Percentiles rank a stretch among this genome's conserved stretches.
These are phyloP conservation scores for Rhizopogon vinicolor DNA, from an alignment of 768 basidiomycete species.

Conservation along the genomic window DNA sequence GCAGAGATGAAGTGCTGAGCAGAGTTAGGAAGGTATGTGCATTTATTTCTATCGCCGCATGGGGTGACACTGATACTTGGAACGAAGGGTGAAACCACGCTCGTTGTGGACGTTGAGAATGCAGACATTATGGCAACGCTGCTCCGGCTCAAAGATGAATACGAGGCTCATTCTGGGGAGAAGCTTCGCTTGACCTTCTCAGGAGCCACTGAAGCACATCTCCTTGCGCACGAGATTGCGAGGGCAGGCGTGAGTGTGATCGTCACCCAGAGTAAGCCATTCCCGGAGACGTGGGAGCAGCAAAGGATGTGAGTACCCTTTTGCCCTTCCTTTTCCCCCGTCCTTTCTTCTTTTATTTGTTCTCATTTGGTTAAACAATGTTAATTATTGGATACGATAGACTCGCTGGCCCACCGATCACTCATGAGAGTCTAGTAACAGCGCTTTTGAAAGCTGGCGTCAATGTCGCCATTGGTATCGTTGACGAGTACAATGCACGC, in stretches of 20 bases:
- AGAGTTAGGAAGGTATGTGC: constrained; percentile 12
- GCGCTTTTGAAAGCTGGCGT: constrained; percentile 56
- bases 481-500: constrained; percentile 26
- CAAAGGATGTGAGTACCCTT: constrained; percentile 48
- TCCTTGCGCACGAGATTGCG: constrained; percentile 67
- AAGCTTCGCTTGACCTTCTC: constrained; percentile 59
- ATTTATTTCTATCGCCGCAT: not conserved
- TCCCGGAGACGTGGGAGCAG: constrained; percentile 61
- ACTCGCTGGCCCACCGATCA: constrained; percentile 66
- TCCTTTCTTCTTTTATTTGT: not conserved
- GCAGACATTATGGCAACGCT: constrained; percentile 73
- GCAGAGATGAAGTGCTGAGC: constrained; percentile 29
- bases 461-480: constrained; percentile 53
- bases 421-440: constrained; percentile 48
- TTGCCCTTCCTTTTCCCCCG: not conserved
- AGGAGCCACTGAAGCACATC: constrained; percentile 58
- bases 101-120: constrained; percentile 64
- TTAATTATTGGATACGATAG: constrained; percentile 22
- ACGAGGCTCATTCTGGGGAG: constrained; percentile 53
- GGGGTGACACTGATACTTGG: not conserved
- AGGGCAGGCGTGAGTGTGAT: constrained; percentile 68
- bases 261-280: constrained; percentile 56
- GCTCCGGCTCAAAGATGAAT: constrained; percentile 62
- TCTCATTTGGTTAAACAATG: not conserved
- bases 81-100: constrained; percentile 51